phyloP scores from a whole-genome alignment of 176 grass and related monocot species.

The Oryza glumipatula region DNA sequence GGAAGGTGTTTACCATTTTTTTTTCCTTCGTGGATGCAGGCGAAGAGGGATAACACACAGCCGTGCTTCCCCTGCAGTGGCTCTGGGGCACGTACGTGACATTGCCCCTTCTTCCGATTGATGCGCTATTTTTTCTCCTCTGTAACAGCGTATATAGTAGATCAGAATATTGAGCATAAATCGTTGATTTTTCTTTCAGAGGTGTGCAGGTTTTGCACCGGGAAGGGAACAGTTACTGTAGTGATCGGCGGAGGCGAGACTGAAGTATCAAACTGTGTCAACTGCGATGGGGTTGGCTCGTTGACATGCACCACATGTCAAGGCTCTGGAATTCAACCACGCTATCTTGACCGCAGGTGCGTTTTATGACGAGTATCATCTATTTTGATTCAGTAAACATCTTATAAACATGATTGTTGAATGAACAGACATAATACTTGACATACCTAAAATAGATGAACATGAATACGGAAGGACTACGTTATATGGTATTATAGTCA shows the following conservation, averaged over 20 bases:
- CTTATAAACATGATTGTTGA: neutral
- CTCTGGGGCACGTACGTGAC: slow-evolving; percentile 75
- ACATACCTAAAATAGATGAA: slow-evolving; percentile 25
- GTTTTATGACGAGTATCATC: slow-evolving; percentile 4
- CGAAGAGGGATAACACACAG: slow-evolving; percentile 91
- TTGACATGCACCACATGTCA: slow-evolving; percentile 98
- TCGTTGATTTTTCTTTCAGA: slow-evolving; percentile 71
- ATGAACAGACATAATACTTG: neutral
- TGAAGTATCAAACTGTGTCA: slow-evolving; percentile 86
- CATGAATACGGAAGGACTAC: too few species aligned
- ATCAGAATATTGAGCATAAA: slow-evolving; percentile 38
- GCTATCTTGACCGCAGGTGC: slow-evolving; percentile 99
- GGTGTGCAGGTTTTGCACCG: slow-evolving; percentile 87
- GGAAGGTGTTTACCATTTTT: neutral
- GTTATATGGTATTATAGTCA: too few species aligned
- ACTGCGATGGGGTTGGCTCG: slow-evolving; percentile 81
- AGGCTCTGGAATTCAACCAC: slow-evolving; percentile 92
- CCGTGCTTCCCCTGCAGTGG: slow-evolving; percentile 96
- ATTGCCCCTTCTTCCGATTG: neutral
- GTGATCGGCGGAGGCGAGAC: slow-evolving; percentile 77
- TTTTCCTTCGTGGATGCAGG: slow-evolving; percentile 45
- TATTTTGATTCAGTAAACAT: neutral
- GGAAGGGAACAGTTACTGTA: slow-evolving; percentile 72
- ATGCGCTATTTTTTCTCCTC: neutral
- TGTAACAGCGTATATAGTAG: neutral